Evolutionary conservation across 148 eudicot genomes (phyloP).

Genomic region (Euryodendron excelsum): DNA sequence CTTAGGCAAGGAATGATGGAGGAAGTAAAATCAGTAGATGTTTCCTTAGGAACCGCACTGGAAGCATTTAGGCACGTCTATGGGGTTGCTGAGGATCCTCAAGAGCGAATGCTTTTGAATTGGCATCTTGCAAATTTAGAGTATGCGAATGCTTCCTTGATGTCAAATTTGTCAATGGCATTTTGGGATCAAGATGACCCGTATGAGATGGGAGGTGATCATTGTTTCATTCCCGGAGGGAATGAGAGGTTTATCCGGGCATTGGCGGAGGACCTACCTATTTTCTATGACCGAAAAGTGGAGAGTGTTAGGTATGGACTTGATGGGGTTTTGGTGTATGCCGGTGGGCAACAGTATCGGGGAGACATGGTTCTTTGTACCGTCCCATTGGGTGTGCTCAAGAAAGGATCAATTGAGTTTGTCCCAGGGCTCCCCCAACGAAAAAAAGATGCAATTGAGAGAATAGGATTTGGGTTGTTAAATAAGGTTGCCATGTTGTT

Average conservation of each 20-base stretch:
- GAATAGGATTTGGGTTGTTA: slow-evolving; percentile 87
- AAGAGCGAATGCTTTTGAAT: slow-evolving; percentile 81
- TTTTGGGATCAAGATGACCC: slow-evolving; percentile 99
- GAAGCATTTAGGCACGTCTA: slow-evolving; percentile 79
- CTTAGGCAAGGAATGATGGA: slow-evolving; percentile 90
- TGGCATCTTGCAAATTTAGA: slow-evolving; percentile 98
- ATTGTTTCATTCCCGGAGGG: slow-evolving; percentile 95
- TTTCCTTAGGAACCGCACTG: slow-evolving; percentile 73
- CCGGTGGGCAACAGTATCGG: slow-evolving; percentile 68
- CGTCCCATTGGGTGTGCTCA: slow-evolving; percentile 86
- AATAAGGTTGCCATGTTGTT: slow-evolving; percentile 97
- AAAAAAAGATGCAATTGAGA: slow-evolving; percentile 72
- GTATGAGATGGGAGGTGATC: slow-evolving; percentile 97
- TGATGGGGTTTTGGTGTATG: slow-evolving; percentile 78
- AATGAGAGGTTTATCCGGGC: slow-evolving; percentile 84
- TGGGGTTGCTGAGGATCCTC: slow-evolving; percentile 72
- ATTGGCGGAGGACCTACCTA: slow-evolving; percentile 75
- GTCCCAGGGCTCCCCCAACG: slow-evolving; percentile 79
- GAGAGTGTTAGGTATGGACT: slow-evolving; percentile 65
- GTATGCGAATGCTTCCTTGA: slow-evolving; percentile 82
- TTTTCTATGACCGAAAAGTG: slow-evolving; percentile 59
- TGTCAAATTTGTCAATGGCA: slow-evolving; percentile 87
- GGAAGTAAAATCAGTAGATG: slow-evolving; percentile 74
- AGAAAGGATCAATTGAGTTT: slow-evolving; percentile 65
- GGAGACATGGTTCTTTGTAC: slow-evolving; percentile 94